Conservation (phyloP, 2,329 filamentous ascomycete species). For the Aspergillus awamori region DNA sequence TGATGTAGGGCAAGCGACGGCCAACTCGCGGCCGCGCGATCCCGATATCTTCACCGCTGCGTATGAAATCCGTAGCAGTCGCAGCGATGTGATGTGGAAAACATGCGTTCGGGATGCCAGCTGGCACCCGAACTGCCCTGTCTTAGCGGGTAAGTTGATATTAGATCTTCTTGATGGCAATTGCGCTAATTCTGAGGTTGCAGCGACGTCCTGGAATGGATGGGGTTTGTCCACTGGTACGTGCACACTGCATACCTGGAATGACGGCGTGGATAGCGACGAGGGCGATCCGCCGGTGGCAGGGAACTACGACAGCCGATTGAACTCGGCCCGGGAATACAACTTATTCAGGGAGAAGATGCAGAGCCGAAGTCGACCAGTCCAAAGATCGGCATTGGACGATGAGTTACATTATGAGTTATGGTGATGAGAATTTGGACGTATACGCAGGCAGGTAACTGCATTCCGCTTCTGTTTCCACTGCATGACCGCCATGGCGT, state of each 20-base stretch:
- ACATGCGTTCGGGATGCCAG: slow-evolving; percentile 85
- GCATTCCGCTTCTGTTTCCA: background rate
- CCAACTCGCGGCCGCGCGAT: slow-evolving; percentile 60
- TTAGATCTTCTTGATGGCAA: too few relatives aligned
- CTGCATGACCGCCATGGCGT: background rate
- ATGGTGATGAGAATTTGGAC: slow-evolving; percentile 6
- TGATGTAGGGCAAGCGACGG: slow-evolving; percentile 73
- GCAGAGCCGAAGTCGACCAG: slow-evolving; percentile 17
- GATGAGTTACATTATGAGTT: slow-evolving; percentile 12
- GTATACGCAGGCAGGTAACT: background rate
- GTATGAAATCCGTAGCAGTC: slow-evolving; percentile 56
- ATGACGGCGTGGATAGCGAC: slow-evolving; percentile 65
- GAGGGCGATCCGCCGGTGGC: slow-evolving; percentile 65
- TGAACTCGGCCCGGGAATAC: slow-evolving; percentile 54
- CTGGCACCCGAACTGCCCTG: slow-evolving; percentile 84
- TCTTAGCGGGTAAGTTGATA: slow-evolving; percentile 65
- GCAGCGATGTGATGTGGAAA: slow-evolving; percentile 64
- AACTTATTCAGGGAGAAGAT: slow-evolving; percentile 38
- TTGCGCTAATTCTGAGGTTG: slow-evolving; percentile 5
- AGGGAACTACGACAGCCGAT: slow-evolving; percentile 61
- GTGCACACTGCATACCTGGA: slow-evolving; percentile 77
- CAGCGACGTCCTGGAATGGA: slow-evolving; percentile 82
- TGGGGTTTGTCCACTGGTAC: slow-evolving; percentile 73
- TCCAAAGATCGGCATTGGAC: slow-evolving; percentile 11
- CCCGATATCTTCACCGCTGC: slow-evolving; percentile 57